Conservation (phyloP, 345 rosid genomes). For the Hibiscus trionum region DNA sequence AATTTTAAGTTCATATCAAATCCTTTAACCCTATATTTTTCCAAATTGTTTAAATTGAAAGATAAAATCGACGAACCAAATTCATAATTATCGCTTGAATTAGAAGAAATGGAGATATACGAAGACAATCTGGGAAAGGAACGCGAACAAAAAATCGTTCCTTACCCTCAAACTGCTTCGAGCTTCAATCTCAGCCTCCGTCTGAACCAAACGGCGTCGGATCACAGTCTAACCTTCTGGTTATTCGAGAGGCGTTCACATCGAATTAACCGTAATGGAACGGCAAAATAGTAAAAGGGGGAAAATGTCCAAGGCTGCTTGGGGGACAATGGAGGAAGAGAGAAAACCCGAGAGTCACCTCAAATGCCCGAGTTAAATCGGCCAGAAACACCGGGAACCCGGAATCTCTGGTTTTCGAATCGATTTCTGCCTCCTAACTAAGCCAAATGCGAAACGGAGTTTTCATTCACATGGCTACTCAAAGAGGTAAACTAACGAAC, state of each 20-base stretch:
- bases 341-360: slow-evolving; percentile 16
- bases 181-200: slow-evolving; percentile 22
- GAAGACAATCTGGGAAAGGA: slow-evolving; percentile 23
- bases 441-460: slow-evolving; percentile 14
- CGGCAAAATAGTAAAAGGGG: background rate
- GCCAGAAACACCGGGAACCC: background rate
- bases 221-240: slow-evolving; percentile 12
- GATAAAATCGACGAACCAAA: background rate
- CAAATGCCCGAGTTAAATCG: slow-evolving; percentile 17
- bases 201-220: slow-evolving; percentile 29
- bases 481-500: slow-evolving; percentile 18
- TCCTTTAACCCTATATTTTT: too few relatives aligned
- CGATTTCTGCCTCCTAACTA: slow-evolving; percentile 30
- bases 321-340: slow-evolving; percentile 13
- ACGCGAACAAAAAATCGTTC: background rate
- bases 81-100: too few relatives aligned
- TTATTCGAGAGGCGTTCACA: slow-evolving; percentile 24
- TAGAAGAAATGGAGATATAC: background rate
- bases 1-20: too few relatives aligned
- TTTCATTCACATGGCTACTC: slow-evolving; percentile 28
- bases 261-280: background rate
- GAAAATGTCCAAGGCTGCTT: slow-evolving; percentile 25
- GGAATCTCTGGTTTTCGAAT: background rate
- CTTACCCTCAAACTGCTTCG: slow-evolving; percentile 18
- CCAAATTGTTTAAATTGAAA: background rate